phyloP scores from a whole-genome alignment of 805 yeast species.

The Blastobotrys parvus region DNA sequence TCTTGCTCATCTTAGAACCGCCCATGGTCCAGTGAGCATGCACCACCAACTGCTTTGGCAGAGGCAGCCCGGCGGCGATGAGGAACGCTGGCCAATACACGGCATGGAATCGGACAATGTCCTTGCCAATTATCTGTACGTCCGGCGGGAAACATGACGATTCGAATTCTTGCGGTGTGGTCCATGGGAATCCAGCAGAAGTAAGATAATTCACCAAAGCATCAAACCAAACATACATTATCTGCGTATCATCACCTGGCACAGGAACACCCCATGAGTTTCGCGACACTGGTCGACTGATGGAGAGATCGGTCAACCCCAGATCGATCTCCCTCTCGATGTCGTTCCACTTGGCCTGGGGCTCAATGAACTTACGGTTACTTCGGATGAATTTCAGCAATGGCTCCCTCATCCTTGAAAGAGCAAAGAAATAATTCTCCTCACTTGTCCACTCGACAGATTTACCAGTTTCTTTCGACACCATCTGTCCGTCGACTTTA shows the following conservation, averaged over 20 bases:
- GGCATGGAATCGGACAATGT: slow-evolving; percentile 80
- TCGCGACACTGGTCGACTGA: slow-evolving; percentile 75
- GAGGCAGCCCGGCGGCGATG: slow-evolving; percentile 65
- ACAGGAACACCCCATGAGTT: slow-evolving; percentile 86
- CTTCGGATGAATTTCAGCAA: slow-evolving; percentile 42
- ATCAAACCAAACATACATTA: slow-evolving; percentile 94
- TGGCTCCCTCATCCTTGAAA: slow-evolving; percentile 49
- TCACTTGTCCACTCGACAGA: slow-evolving; percentile 72
- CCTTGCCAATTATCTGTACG: slow-evolving; percentile 85
- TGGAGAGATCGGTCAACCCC: slow-evolving; percentile 60
- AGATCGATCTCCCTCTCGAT: slow-evolving; percentile 48
- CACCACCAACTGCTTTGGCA: slow-evolving; percentile 71
- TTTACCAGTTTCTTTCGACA: slow-evolving; percentile 59
- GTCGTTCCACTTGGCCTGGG: slow-evolving; percentile 45
- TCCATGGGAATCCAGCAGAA: slow-evolving; percentile 50
- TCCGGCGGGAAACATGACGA: slow-evolving; percentile 47
- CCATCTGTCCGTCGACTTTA: slow-evolving; percentile 21
- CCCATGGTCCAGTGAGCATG: slow-evolving; percentile 93
- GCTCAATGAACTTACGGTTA: slow-evolving; percentile 58
- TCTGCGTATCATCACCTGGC: slow-evolving; percentile 70
- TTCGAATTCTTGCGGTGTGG: slow-evolving; percentile 15
- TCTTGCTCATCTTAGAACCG: slow-evolving; percentile 90
- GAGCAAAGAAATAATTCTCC: slow-evolving; percentile 75
- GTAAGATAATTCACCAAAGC: slow-evolving; percentile 84
- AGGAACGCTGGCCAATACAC: slow-evolving; percentile 91